phyloP scores from a whole-genome alignment of 495 filamentous ascomycete species.

The Opeltia flavorubescens region DNA sequence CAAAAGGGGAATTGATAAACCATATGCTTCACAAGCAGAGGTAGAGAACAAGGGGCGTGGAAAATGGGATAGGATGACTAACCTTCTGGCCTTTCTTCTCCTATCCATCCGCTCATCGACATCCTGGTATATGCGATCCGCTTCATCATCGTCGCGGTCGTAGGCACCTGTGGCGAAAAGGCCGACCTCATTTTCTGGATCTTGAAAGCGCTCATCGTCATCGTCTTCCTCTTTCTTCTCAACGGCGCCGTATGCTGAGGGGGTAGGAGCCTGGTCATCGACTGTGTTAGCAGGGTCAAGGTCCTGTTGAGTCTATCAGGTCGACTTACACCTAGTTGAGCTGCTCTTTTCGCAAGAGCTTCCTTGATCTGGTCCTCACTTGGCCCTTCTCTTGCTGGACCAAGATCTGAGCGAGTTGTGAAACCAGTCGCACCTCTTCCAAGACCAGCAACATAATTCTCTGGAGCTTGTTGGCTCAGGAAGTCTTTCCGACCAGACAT shows the following conservation, averaged over 20 bases:
- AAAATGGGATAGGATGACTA: slow-evolving; percentile 34
- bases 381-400: slow-evolving; percentile 89
- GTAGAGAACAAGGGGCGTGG: slow-evolving; percentile 12
- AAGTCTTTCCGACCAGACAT: slow-evolving; percentile 72
- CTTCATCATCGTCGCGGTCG: slow-evolving; percentile 93
- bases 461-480: slow-evolving; percentile 76
- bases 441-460: slow-evolving; percentile 97
- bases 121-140: slow-evolving; percentile 85
- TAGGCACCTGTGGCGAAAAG: slow-evolving; percentile 88
- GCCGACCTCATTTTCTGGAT: slow-evolving; percentile 93
- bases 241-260: slow-evolving; percentile 61
- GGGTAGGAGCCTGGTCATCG: slow-evolving; percentile 33
- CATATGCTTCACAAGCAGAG: slow-evolving; percentile 32
- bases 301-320: too few relatives aligned
- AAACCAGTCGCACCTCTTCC: slow-evolving; percentile 97
- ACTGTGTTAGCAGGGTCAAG: background rate
- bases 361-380: slow-evolving; percentile 98
- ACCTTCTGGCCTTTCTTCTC: slow-evolving; percentile 78
- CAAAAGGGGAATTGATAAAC: slow-evolving; percentile 55
- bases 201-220: slow-evolving; percentile 78
- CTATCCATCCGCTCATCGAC: slow-evolving; percentile 95
- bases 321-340: slow-evolving; percentile 53
- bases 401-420: slow-evolving; percentile 91
- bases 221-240: slow-evolving; percentile 68
- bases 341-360: slow-evolving; percentile 81